Percentiles rank a stretch among this genome's conserved stretches.
Conservation (phyloP, 1,139 yeast species). For the Protomyces inouyei region DNA sequence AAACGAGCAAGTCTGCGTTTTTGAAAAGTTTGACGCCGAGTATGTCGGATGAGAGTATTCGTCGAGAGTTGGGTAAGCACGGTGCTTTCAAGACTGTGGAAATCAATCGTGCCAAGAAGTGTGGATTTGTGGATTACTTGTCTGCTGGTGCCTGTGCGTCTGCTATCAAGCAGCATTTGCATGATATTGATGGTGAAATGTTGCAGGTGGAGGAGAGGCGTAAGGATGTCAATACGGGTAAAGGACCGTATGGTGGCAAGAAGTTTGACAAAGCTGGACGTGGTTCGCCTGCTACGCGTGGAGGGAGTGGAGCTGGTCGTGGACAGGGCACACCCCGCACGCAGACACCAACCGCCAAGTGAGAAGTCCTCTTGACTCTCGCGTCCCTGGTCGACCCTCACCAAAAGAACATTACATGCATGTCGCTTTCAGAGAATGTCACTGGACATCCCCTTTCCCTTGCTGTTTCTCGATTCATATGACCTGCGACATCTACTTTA, state of each 20-base stretch:
- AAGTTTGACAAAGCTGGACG: neutral
- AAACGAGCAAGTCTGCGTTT: conserved; percentile 38
- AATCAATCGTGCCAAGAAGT: conserved; percentile 38
- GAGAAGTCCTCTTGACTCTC: neutral
- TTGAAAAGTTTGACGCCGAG: conserved; percentile 39
- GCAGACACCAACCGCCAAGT: neutral
- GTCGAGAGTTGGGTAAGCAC: conserved; percentile 38
- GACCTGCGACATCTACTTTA: no score
- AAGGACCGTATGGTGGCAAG: conserved; percentile 11
- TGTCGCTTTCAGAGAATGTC: no score
- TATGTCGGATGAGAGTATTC: conserved; percentile 37
- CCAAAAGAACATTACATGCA: no score
- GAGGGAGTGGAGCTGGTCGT: neutral
- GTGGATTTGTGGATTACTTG: conserved; percentile 43
- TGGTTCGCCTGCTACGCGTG: neutral
- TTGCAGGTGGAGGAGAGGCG: conserved; percentile 21
- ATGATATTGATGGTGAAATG: conserved; percentile 9
- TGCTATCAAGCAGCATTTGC: conserved; percentile 35
- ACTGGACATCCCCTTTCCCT: no score
- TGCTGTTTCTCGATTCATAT: no score
- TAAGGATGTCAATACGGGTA: conserved; percentile 11
- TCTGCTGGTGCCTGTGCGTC: conserved; percentile 38
- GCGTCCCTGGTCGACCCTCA: no score
- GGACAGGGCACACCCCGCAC: neutral
- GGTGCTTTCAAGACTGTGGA: conserved; percentile 42